Base-by-base conservation (phyloP, 768 basidiomycete species). In the Panus rudis region DNA sequence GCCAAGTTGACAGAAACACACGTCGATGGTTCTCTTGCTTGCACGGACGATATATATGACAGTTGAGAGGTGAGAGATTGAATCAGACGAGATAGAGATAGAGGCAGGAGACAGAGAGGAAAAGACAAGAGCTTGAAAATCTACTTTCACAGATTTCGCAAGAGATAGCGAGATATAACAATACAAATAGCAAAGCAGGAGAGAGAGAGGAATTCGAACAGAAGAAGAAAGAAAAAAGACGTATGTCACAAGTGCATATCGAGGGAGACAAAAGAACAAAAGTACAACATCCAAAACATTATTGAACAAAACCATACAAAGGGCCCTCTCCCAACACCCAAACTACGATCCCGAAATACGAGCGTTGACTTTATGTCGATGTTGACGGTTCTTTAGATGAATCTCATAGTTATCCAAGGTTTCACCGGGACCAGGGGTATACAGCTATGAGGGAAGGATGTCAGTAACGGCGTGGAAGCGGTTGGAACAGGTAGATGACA, bases 331-430 rank as follows among this genome's bases (percentile, higher is more conserved):
- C n/a, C n/a, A n/a, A n/a, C n/a, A n/a, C n/a, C n/a, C n/a, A n/a
- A n/a, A n/a, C n/a, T n/a, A n/a, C n/a, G n/a, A n/a, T 14, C 46
- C 43, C 30, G 33, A 35, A 20, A 68, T 21, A 33, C 87, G 81
- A 19, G 75, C 73, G 53, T 76, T 79, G 24, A 91, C 88, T 41
- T 79, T 76, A 49, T 75, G 71, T 28, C 88, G 79, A 63, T 92
- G 89, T 57, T 77, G 74, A 39, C 86, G 76, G 54, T 92, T 91
- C 68, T 79, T 84, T 42, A 99, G 66, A 66, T 99, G 94, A 10
- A 96, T 85, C 58, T 92, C 87, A 53, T 92, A 98, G 60, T 97
- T 96, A 20, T 75, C 70, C 38, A 97, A 63, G 10, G 88, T 87
- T 63, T 93, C 84, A 6, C 75, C 84, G 10, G 89, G 89, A 35